Evolutionary conservation across 129 eudicot species (phyloP), one percentile per base, ranked within the genome.

Genomic region (Sambucus nigra): DNA sequence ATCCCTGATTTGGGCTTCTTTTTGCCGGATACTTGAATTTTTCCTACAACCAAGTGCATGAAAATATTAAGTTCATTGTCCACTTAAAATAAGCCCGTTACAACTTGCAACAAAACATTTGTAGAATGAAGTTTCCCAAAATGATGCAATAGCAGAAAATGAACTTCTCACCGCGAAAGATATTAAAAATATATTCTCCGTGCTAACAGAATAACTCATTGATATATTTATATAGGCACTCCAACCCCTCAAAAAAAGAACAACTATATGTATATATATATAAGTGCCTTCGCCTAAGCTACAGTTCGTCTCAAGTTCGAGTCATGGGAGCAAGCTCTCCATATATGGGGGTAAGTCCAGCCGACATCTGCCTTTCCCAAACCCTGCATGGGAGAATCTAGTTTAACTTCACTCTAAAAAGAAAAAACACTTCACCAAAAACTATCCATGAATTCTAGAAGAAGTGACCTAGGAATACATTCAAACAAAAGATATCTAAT

Each of bases 1-100:
- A 49, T 33, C 40, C 44, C 16, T 62, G 77, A 59, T 52, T 64
- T 44, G 69, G 62, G 52, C 24, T 51, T 55, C 73, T 48, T 81
- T 71, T 70, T 12, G 69, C 54, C 20, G 71, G 67, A 38, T 35
- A 60, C 59, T 48, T 29, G 31, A 51, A 66, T 22, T 52, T 68
- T 32, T 69, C 64, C 88, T 81, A 78, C 8, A 28, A 63, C 15
- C 26, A 51, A 45, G 21, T 42, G 4, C 7, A 0, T 42, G 21
- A 15, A 42, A 12, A 42, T 12, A 42, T 42, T 1, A 2, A n/a
- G 13, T 35, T 35, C 12, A 35, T 7, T 35, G 42, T 15, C 12
- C 42, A 35, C 42, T 35, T 15, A 35, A 35, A 31, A 35, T 35
- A 35, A 7, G 42, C 42, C 3, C 13, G 42, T 8, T 35, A 7